Base-by-base conservation (phyloP, 179 eudicot species). In the Silene coronaria region DNA sequence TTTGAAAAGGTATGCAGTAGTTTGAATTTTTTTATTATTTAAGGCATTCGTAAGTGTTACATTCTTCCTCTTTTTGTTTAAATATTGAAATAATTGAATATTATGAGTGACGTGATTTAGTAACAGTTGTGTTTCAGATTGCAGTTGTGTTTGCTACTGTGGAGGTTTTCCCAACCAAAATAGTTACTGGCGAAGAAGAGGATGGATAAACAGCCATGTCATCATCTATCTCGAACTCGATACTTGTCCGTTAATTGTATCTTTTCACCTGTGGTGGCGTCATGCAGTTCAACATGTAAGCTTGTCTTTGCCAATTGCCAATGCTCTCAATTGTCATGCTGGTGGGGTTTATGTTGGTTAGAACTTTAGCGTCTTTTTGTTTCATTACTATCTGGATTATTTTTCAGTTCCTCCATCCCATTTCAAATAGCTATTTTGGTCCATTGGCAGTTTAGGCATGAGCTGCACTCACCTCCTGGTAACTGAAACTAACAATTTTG, bases 1-100 rank as follows among this genome's bases (percentile, higher is more conserved):
- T 27, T 65, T 21, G 8, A 57, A 69, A 26, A 63, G 84, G 84
- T 81, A 55, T 32, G 30, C 30, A n/a, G 19, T 26, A 10, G 57
- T 34, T 32, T 24, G 46, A 17, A 66, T 78, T 2, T 30, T 5
- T 38, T 28, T 14, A 34, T 62, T 23, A 65, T n/a, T 27, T 38
- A 32, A 19, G 42, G 1, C 32, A 70, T 21, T 21, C 2, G 45
- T 6, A 30, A 42, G 26, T 38, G 42, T 11, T 55, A 6, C 68
- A 45, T 76, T 22, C 51, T 9, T 58, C 21, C n/a, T 38, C 10
- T 32, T 38, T 34, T 68, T 22, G 55, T 30, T 1, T 0, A 45
- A 22, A 10, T 21, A 22, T 68, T 45, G 27, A 45, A 45, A 22
- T 4, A 11, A 22, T 68, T 45, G 27, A 45, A 42, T 42, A 13